Evolutionary conservation across 2,329 filamentous ascomycete species (phyloP).

Genomic region (Botryotinia calthae): DNA sequence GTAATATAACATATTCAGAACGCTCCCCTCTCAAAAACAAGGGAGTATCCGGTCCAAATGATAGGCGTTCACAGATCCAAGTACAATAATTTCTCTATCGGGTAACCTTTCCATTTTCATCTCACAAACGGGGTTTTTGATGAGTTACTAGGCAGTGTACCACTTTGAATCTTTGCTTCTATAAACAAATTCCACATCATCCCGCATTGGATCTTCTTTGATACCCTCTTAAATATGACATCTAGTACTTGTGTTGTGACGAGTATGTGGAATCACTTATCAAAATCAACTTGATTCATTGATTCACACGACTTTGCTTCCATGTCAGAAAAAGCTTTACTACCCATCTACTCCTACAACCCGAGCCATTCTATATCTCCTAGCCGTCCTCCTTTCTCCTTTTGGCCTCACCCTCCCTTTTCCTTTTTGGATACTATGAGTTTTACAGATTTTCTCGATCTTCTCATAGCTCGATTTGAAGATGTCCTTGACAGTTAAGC

Average conservation of each 20-base stretch:
- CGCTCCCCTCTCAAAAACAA: not conserved
- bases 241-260: not conserved
- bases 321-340: slow-evolving; percentile 18
- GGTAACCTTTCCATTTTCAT: slow-evolving; percentile 16
- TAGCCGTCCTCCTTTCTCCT: not conserved
- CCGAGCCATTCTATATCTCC: not conserved
- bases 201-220: not conserved
- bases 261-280: not conserved
- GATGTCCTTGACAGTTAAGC: slow-evolving; percentile 64
- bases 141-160: not conserved
- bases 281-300: not conserved
- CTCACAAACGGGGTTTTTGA: not conserved
- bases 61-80: not conserved
- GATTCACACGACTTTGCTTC: slow-evolving; percentile 4
- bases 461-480: slow-evolving; percentile 24
- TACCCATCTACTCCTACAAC: slow-evolving; percentile 2
- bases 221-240: not conserved
- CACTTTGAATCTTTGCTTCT: not conserved
- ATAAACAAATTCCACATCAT: not conserved
- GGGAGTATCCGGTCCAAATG: not conserved
- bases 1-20: not conserved
- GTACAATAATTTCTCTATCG: not conserved
- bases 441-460: slow-evolving; percentile 21
- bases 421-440: slow-evolving; percentile 22
- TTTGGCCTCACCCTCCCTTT: slow-evolving; percentile 4